A percentile compares a stretch with the other conserved stretches of the same genome.
phyloP scores from a whole-genome alignment of 2,329 filamentous ascomycete species.

The Macroventuria anomochaeta region DNA sequence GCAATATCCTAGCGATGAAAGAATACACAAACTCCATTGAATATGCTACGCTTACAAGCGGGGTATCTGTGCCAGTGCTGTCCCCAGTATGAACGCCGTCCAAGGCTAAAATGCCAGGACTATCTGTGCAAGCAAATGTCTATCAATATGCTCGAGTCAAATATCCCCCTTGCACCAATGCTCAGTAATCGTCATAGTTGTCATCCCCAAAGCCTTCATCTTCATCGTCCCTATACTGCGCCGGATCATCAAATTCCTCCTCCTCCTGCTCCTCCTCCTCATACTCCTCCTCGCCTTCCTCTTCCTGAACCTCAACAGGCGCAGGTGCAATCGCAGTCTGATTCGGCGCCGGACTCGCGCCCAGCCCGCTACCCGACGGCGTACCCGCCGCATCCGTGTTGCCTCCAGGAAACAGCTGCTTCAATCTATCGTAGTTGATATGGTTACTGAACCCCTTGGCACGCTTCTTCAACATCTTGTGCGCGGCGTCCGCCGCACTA shows the following conservation, averaged over 20 bases:
- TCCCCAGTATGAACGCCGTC: constrained; percentile 11
- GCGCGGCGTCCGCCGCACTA: constrained; percentile 54
- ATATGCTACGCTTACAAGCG: constrained; percentile 19
- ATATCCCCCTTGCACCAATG: background rate
- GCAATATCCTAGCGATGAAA: background rate
- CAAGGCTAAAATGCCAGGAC: constrained; percentile 7
- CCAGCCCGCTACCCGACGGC: constrained; percentile 28
- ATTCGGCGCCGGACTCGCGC: constrained; percentile 29
- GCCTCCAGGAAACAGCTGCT: constrained; percentile 47
- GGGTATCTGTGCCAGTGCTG: constrained; percentile 21
- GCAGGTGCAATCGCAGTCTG: constrained; percentile 10
- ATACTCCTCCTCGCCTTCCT: constrained; percentile 30
- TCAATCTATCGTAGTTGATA: constrained; percentile 57
- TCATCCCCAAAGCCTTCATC: constrained; percentile 54
- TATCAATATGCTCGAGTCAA: background rate
- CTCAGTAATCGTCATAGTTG: constrained; percentile 35
- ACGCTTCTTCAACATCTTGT: constrained; percentile 55
- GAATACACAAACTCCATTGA: constrained; percentile 12
- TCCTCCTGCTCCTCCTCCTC: constrained; percentile 46
- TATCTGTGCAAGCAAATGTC: background rate
- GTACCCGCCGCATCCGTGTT: constrained; percentile 22
- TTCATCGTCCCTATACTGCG: constrained; percentile 51
- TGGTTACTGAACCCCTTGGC: constrained; percentile 52
- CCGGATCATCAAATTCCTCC: constrained; percentile 48
- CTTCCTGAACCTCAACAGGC: constrained; percentile 13